Evolutionary conservation across 345 rosid species (phyloP).

Genomic region (Erysimum cheiranthoides): DNA sequence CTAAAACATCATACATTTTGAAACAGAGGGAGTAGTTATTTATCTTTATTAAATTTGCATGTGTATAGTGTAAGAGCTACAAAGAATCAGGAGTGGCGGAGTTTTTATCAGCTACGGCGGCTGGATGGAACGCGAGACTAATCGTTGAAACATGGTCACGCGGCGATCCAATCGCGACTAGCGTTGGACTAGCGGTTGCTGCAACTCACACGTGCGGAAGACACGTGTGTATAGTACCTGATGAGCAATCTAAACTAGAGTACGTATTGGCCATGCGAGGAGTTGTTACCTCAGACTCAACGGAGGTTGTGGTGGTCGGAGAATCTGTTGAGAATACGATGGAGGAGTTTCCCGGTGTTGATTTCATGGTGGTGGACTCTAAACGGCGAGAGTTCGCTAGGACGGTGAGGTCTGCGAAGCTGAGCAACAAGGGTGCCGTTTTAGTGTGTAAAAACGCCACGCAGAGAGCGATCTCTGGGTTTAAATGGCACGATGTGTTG

Average conservation of each 20-base stretch:
- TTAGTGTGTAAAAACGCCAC: slow-evolving; percentile 77
- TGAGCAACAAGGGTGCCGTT: slow-evolving; percentile 74
- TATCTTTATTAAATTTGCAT: neutral
- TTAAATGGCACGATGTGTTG: slow-evolving; percentile 65
- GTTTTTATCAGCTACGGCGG: slow-evolving; percentile 85
- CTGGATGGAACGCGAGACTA: slow-evolving; percentile 82
- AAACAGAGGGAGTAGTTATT: no score
- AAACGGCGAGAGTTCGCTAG: slow-evolving; percentile 58
- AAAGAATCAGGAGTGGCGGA: slow-evolving; percentile 73
- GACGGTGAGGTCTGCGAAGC: slow-evolving; percentile 64
- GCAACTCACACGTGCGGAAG: slow-evolving; percentile 71
- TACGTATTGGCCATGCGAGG: slow-evolving; percentile 54
- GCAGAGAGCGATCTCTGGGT: slow-evolving; percentile 49
- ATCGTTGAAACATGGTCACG: slow-evolving; percentile 79
- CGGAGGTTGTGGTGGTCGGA: slow-evolving; percentile 58
- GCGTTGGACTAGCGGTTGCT: slow-evolving; percentile 79
- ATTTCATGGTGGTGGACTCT: slow-evolving; percentile 84
- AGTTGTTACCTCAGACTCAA: slow-evolving; percentile 37
- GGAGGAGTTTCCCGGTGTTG: slow-evolving; percentile 59
- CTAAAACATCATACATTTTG: no score
- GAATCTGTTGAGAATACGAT: slow-evolving; percentile 61
- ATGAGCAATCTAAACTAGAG: slow-evolving; percentile 65
- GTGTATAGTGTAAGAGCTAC: slow-evolving; percentile 56
- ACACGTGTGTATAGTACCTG: slow-evolving; percentile 83
- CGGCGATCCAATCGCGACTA: slow-evolving; percentile 66